Conservation (phyloP, 257 asterid genomes). For the Solanum piurae region DNA sequence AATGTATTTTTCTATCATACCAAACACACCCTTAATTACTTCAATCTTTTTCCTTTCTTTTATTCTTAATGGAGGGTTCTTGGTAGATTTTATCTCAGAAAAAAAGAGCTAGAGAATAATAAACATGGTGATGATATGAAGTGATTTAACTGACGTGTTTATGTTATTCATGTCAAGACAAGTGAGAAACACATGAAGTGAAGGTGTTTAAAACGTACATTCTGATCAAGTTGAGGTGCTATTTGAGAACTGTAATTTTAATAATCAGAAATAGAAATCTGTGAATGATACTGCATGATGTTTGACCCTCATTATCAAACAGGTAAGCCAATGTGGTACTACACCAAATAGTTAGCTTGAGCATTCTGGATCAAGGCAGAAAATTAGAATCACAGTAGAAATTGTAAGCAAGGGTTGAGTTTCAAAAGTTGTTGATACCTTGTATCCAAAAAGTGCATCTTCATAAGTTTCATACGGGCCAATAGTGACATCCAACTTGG, state of each 20-base stretch:
- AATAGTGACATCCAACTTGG: slow-evolving; percentile 85
- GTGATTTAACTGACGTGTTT: neutral
- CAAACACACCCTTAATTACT: neutral
- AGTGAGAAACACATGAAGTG: neutral
- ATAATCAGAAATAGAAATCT: neutral
- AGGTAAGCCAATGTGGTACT: neutral
- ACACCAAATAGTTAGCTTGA: neutral
- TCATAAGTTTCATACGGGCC: slow-evolving; percentile 99
- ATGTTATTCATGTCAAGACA: neutral
- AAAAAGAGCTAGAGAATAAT: neutral
- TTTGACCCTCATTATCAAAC: neutral
- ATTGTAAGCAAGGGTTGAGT: neutral
- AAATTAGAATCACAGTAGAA: neutral
- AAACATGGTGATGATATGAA: neutral
- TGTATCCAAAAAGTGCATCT: slow-evolving; percentile 83
- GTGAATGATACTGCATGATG: neutral
- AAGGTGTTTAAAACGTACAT: neutral
- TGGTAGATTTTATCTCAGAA: neutral
- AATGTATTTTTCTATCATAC: neutral
- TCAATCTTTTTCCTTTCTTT: neutral
- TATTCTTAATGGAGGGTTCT: neutral
- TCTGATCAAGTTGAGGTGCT: neutral
- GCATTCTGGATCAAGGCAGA: neutral
- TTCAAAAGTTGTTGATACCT: slow-evolving; percentile 36
- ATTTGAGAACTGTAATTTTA: neutral